Percentiles rank a stretch among this genome's conserved stretches.
Conservation (phyloP, 73 alveolate genomes). For the Uronychia binucleata region DNA sequence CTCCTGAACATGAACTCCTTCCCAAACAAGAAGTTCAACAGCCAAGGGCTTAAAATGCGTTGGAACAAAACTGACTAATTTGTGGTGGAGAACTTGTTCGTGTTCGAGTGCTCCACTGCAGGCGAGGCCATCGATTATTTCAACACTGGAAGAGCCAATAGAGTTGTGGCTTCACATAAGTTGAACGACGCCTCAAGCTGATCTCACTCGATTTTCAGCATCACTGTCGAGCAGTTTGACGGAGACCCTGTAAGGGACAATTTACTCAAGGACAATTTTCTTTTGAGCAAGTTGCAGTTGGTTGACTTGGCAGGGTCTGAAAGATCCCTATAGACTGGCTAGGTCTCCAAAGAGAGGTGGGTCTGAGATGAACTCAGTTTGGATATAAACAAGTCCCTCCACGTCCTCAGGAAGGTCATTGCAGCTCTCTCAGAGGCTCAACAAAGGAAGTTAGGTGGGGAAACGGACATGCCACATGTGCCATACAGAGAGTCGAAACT, state of each 20-base stretch:
- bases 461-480: conserved; percentile 51
- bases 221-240: conserved; percentile 82
- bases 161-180: conserved; percentile 71
- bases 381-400: conserved; percentile 85
- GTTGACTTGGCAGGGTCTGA: conserved; percentile 97
- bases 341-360: conserved; percentile 74
- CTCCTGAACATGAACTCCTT: too few relatives aligned
- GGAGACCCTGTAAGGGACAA: conserved; percentile 62
- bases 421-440: conserved; percentile 76
- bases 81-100: conserved; percentile 70
- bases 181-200: conserved; percentile 71
- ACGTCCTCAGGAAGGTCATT: conserved; percentile 85
- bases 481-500: conserved; percentile 97
- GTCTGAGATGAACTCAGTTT: conserved; percentile 90
- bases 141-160: conserved; percentile 68
- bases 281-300: conserved; percentile 75
- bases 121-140: conserved; percentile 65
- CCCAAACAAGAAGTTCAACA: too few relatives aligned
- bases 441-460: too few relatives aligned
- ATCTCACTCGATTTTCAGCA: conserved; percentile 77
- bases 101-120: conserved; percentile 61
- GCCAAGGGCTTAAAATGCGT: conserved; percentile 65
- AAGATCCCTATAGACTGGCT: conserved; percentile 76
- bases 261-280: conserved; percentile 72
- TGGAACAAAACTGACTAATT: conserved; percentile 71